Conservation (phyloP, 1,139 yeast species). For the Kodamaea arcana region DNA sequence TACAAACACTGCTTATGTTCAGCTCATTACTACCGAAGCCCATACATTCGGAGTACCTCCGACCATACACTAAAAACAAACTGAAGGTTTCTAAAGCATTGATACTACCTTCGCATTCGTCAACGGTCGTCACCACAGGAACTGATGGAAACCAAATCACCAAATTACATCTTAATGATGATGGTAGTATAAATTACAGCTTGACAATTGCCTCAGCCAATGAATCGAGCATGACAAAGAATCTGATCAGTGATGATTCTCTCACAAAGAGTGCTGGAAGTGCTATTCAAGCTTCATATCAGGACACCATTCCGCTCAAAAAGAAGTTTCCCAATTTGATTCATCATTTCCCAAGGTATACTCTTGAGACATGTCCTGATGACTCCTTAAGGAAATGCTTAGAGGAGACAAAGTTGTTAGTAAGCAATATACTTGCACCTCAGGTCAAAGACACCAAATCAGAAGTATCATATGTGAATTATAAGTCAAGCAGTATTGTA, state of each 20-base stretch:
- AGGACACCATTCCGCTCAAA: conserved; percentile 42
- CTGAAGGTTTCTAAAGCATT: background rate
- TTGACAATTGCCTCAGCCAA: conserved; percentile 22
- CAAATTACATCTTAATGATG: conserved; percentile 22
- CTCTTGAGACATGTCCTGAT: conserved; percentile 17
- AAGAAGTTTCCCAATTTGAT: conserved; percentile 35
- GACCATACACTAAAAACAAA: conserved; percentile 1
- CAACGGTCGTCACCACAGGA: background rate
- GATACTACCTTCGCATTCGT: background rate
- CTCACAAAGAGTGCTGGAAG: too few species aligned
- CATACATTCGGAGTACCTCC: conserved; percentile 19
- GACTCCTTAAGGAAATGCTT: conserved; percentile 23
- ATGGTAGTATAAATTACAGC: conserved; percentile 28
- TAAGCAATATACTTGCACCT: conserved; percentile 17
- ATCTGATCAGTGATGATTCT: too few species aligned
- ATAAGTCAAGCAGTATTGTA: conserved; percentile 15
- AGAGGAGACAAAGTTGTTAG: conserved; percentile 25
- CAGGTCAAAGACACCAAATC: conserved; percentile 9
- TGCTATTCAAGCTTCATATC: conserved; percentile 27
- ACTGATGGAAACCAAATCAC: conserved; percentile 4
- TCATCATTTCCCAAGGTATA: conserved; percentile 38
- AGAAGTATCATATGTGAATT: conserved; percentile 19
- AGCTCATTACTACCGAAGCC: conserved; percentile 33
- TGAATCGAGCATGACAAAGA: too few species aligned
- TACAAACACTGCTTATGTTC: conserved; percentile 23